Percentiles rank a stretch among this genome's conserved stretches.
Conservation (phyloP, 495 filamentous ascomycete species). For the Xanthoparmelia taractica region DNA sequence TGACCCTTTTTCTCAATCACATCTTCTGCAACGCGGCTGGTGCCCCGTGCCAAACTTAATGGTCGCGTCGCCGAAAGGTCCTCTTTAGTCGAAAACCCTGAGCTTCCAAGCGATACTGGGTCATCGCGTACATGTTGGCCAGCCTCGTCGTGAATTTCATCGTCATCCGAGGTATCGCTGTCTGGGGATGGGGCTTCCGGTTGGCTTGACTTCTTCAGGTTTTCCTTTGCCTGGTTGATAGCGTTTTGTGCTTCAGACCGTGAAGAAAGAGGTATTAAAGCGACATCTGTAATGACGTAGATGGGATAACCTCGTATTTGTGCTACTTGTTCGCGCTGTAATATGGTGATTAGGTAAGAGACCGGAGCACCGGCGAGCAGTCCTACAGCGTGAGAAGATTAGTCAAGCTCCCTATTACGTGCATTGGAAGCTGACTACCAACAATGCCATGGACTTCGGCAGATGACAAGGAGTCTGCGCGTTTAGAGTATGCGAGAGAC, state of each 20-base stretch:
- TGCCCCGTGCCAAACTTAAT: conserved; percentile 27
- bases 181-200: conserved; percentile 26
- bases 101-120: conserved; percentile 3
- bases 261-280: conserved; percentile 76
- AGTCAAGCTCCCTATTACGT: conserved; percentile 11
- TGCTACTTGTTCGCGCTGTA: conserved; percentile 77
- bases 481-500: conserved; percentile 20
- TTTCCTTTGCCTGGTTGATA: conserved; percentile 54
- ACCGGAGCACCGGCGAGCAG: conserved; percentile 63
- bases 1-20: conserved; percentile 68
- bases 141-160: conserved; percentile 18
- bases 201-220: conserved; percentile 30
- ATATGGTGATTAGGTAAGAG: conserved; percentile 78
- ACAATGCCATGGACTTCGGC: conserved; percentile 81
- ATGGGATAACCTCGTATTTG: conserved; percentile 72
- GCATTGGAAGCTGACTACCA: conserved; percentile 46
- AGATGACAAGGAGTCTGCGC: conserved; percentile 9
- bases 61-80: not conserved
- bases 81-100: conserved; percentile 4
- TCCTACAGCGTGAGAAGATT: conserved; percentile 40
- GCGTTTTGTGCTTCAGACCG: conserved; percentile 63
- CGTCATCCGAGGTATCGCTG: conserved; percentile 31
- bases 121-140: conserved; percentile 34
- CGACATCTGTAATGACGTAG: conserved; percentile 77
- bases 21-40: conserved; percentile 66